Percentiles rank a stretch among this genome's conserved stretches.
phyloP scores from a whole-genome alignment of 768 basidiomycete species.

The Chiua virens region DNA sequence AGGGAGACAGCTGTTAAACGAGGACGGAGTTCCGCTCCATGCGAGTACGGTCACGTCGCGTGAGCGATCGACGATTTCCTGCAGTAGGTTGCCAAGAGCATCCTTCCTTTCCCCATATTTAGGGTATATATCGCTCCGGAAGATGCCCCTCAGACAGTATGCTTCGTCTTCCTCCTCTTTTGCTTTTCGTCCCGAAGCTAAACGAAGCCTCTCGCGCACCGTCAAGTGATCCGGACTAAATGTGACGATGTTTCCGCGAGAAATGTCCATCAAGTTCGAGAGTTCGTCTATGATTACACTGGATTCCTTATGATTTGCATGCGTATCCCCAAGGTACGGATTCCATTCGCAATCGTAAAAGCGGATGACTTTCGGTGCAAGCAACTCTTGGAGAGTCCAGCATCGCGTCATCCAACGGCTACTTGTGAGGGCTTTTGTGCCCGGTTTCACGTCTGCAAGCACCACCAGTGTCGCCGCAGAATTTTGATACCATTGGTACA shows the following conservation, averaged over 20 bases:
- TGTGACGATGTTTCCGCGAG: neutral
- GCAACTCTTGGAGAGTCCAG: conserved; percentile 9
- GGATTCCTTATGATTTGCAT: neutral
- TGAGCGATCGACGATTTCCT: neutral
- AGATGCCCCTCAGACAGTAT: conserved; percentile 1
- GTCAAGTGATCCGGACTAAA: neutral
- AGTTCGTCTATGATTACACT: conserved; percentile 3
- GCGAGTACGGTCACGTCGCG: neutral
- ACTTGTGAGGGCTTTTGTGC: neutral
- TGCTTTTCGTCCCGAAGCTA: neutral
- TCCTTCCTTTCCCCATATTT: neutral
- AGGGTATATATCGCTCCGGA: neutral
- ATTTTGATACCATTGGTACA: conserved; percentile 1
- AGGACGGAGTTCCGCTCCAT: neutral
- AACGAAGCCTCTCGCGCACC: neutral
- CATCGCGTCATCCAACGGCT: conserved; percentile 3
- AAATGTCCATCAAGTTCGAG: neutral
- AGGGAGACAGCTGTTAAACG: conserved; percentile 1
- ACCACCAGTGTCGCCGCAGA: neutral
- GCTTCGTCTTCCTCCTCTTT: neutral
- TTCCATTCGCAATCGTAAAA: conserved; percentile 6
- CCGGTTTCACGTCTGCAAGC: neutral
- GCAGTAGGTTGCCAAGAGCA: neutral
- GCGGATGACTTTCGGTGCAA: conserved; percentile 5
- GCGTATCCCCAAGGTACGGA: conserved; percentile 1